Percentiles rank a stretch among this genome's conserved stretches.
Conservation (phyloP, 2,329 filamentous ascomycete species). For the Penicillium sp. region DNA sequence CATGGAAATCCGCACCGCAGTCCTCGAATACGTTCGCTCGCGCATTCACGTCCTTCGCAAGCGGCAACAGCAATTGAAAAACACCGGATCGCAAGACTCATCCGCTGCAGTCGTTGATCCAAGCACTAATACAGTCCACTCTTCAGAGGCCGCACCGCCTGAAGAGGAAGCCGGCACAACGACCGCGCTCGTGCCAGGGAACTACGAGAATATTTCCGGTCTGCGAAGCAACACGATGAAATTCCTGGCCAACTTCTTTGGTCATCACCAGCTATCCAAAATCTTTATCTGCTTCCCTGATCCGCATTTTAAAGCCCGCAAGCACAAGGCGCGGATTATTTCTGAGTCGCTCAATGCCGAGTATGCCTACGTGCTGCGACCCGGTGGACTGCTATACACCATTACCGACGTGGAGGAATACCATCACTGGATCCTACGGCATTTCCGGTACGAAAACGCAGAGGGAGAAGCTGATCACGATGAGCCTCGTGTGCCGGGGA, state of each 20-base stretch:
- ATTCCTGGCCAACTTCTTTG: constrained; percentile 97
- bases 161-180: constrained; percentile 21
- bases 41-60: constrained; percentile 72
- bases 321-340: constrained; percentile 95
- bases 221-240: constrained; percentile 97
- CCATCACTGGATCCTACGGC: constrained; percentile 85
- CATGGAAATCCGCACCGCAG: constrained; percentile 85
- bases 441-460: constrained; percentile 65
- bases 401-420: constrained; percentile 96
- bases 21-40: constrained; percentile 84
- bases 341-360: constrained; percentile 82
- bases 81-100: constrained; percentile 5
- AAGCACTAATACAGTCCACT: too few species aligned
- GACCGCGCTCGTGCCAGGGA: constrained; percentile 27
- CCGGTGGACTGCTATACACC: constrained; percentile 84
- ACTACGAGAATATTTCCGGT: constrained; percentile 82
- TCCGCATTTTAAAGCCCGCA: constrained; percentile 93
- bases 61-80: constrained; percentile 32
- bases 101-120: background rate
- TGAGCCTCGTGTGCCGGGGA: constrained; percentile 49
- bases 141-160: too few species aligned
- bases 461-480: constrained; percentile 39
- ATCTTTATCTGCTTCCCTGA: constrained; percentile 99
- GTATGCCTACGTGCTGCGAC: constrained; percentile 79
- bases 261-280: constrained; percentile 70